Conservation (phyloP, 805 yeast genomes). For the Yarrowia sp. region DNA sequence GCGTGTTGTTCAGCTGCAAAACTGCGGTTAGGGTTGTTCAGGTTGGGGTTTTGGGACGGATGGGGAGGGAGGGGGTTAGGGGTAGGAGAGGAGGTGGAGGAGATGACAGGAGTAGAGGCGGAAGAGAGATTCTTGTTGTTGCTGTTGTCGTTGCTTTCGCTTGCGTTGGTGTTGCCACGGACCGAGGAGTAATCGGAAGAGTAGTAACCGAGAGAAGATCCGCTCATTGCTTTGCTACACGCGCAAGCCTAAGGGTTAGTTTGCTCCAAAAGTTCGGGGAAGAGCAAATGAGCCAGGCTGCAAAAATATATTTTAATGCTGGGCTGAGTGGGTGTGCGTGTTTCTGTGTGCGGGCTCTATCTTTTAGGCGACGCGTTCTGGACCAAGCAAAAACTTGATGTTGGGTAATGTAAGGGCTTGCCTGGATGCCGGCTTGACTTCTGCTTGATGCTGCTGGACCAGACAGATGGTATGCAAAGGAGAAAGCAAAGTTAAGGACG, state of each 20-base stretch:
- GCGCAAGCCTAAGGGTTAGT: neutral
- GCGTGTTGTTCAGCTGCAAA: neutral
- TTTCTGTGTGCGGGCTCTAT: neutral
- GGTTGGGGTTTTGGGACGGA: neutral
- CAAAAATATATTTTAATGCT: neutral
- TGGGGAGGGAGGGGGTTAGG: neutral
- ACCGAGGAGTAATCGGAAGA: slow-evolving; percentile 21
- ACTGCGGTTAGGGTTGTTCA: slow-evolving; percentile 18
- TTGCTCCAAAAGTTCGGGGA: neutral
- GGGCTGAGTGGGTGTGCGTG: neutral
- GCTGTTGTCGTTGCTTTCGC: neutral
- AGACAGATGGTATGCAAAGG: slow-evolving; percentile 23
- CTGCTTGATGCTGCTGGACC: slow-evolving; percentile 19
- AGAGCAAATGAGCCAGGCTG: neutral
- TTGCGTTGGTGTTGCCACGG: neutral
- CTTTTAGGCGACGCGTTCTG: slow-evolving; percentile 1
- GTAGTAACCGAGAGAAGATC: slow-evolving; percentile 12
- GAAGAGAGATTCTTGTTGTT: neutral
- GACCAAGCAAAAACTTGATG: neutral
- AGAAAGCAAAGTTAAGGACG: slow-evolving; percentile 23
- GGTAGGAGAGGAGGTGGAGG: neutral
- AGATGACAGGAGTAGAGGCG: neutral
- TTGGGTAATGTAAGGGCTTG: neutral
- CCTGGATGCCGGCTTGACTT: neutral
- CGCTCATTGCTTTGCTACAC: slow-evolving; percentile 13